phyloP scores from a whole-genome alignment of 23 red algal genomes.

The Pyropia haitanensis region DNA sequence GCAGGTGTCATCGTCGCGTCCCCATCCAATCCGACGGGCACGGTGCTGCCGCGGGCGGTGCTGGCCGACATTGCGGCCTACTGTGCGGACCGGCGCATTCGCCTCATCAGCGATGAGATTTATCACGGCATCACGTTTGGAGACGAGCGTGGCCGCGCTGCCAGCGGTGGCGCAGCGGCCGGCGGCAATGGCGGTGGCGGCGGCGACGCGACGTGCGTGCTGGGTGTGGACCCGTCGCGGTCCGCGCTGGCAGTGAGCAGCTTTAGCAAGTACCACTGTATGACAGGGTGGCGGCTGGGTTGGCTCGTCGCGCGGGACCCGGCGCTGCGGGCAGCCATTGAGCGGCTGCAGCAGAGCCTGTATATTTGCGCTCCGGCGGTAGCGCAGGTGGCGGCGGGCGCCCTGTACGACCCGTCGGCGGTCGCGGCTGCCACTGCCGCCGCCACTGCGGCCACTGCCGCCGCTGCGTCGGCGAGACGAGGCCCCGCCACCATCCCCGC shows the following conservation, averaged over 20 bases:
- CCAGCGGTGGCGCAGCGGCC: too few relatives aligned
- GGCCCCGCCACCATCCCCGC: too few relatives aligned
- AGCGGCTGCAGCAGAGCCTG: constrained; percentile 26
- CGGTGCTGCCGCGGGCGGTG: background rate
- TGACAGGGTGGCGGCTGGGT: constrained; percentile 38
- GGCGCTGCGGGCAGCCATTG: constrained; percentile 1
- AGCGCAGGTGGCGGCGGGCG: constrained; percentile 22
- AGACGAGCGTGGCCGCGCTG: too few relatives aligned
- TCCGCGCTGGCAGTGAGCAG: constrained; percentile 21
- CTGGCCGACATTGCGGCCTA: constrained; percentile 11
- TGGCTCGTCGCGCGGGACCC: constrained; percentile 21
- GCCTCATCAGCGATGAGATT: constrained; percentile 38
- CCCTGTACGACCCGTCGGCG: too few relatives aligned
- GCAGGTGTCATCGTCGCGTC: constrained; percentile 31
- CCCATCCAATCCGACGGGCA: constrained; percentile 43
- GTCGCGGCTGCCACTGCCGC: constrained; percentile 7
- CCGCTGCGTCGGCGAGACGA: too few relatives aligned
- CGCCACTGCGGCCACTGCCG: background rate
- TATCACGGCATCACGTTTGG: constrained; percentile 33
- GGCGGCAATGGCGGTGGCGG: too few relatives aligned
- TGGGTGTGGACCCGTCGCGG: background rate
- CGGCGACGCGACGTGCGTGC: too few relatives aligned
- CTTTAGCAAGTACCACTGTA: constrained; percentile 36
- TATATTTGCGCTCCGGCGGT: constrained; percentile 28
- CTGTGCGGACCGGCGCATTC: constrained; percentile 4